phyloP scores from a whole-genome alignment of 768 basidiomycete species.

The Pisolithus marmoratus region DNA sequence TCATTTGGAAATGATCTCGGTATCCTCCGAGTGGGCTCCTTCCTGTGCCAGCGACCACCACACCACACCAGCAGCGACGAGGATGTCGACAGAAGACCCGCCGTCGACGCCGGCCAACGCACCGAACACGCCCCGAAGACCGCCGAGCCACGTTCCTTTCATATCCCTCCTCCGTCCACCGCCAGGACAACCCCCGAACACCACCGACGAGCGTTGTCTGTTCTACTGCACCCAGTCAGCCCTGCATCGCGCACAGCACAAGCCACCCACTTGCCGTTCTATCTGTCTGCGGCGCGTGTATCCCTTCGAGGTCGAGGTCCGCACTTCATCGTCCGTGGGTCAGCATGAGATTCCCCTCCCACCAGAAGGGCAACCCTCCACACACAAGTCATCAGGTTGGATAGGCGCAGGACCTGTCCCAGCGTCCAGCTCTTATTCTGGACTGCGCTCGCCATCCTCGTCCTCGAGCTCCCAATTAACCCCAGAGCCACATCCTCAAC shows the following conservation, averaged over 20 bases:
- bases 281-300: constrained; percentile 63
- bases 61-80: too few relatives aligned
- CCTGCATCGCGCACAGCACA: constrained; percentile 43
- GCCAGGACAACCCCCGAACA: constrained; percentile 51
- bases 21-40: background rate
- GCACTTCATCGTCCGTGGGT: background rate
- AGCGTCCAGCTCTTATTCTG: background rate
- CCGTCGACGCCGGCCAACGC: constrained; percentile 3
- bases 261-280: constrained; percentile 51
- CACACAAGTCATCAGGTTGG: constrained; percentile 16
- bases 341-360: constrained; percentile 58
- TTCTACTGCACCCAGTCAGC: constrained; percentile 58
- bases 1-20: background rate
- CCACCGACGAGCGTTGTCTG: constrained; percentile 60
- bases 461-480: background rate
- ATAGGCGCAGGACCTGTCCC: constrained; percentile 1
- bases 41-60: too few relatives aligned
- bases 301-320: constrained; percentile 58
- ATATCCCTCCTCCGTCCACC: constrained; percentile 17
- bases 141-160: background rate
- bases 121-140: background rate
- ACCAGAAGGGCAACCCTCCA: constrained; percentile 51
- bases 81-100: background rate
- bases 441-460: background rate
- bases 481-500: background rate